Evolutionary conservation across 345 rosid genomes (phyloP).

Genomic region (Lumnitzera racemosa): DNA sequence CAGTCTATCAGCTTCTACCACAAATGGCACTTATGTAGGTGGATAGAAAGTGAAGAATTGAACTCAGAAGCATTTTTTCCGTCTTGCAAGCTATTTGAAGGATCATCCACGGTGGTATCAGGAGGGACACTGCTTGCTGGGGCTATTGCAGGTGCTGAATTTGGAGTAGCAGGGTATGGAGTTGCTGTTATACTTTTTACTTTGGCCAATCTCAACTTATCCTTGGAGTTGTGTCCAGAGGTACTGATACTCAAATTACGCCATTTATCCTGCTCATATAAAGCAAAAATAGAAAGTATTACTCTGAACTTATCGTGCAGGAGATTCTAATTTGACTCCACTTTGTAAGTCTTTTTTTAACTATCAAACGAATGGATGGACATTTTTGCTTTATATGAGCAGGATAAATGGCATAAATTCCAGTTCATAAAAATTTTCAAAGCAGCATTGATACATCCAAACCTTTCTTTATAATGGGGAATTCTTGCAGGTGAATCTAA

Average conservation of each 20-base stretch:
- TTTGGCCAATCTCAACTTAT: constrained; percentile 42
- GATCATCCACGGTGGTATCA: constrained; percentile 20
- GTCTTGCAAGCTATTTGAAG: constrained; percentile 17
- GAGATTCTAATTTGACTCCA: too few relatives aligned
- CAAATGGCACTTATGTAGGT: background rate
- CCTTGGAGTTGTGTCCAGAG: constrained; percentile 47
- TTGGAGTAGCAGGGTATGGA: constrained; percentile 13
- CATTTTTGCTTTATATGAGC: too few relatives aligned
- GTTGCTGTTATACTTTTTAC: constrained; percentile 16
- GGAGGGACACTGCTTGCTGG: constrained; percentile 21
- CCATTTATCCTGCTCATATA: constrained; percentile 65
- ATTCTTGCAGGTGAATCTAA: too few relatives aligned
- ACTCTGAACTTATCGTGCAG: too few relatives aligned
- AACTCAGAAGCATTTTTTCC: constrained; percentile 30
- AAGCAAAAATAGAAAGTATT: constrained; percentile 6
- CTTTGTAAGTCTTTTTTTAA: too few relatives aligned
- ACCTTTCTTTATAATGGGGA: too few relatives aligned
- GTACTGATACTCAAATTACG: constrained; percentile 61
- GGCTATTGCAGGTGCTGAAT: constrained; percentile 29
- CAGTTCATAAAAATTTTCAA: too few relatives aligned
- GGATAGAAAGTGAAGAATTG: background rate
- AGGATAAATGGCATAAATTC: too few relatives aligned
- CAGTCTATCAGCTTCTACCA: background rate
- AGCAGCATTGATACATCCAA: too few relatives aligned
- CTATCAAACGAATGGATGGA: too few relatives aligned